Evolutionary conservation across 306 rosid genomes (phyloP).

Genomic region (Medicago ruthenica): DNA sequence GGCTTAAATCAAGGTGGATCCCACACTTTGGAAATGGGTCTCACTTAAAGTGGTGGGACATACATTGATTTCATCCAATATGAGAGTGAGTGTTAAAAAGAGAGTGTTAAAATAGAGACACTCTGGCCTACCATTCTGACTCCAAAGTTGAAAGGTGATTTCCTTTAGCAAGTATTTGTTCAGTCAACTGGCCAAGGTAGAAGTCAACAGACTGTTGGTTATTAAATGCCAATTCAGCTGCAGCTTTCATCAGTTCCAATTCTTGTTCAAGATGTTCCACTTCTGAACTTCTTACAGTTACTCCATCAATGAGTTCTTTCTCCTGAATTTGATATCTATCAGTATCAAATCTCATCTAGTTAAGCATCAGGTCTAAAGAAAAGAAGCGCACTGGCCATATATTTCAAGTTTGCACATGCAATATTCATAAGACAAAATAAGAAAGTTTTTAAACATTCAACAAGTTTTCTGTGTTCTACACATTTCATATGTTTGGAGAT

Average conservation of each 20-base stretch:
- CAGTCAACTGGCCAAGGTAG: slow-evolving; percentile 61
- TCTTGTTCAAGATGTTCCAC: slow-evolving; percentile 69
- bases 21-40: too few relatives aligned
- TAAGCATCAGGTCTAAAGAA: slow-evolving; percentile 41
- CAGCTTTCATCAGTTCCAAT: slow-evolving; percentile 61
- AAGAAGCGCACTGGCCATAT: slow-evolving; percentile 13
- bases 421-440: slow-evolving; percentile 5
- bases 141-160: slow-evolving; percentile 57
- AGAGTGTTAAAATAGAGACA: neutral
- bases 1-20: too few relatives aligned
- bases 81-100: too few relatives aligned
- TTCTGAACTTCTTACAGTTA: slow-evolving; percentile 49
- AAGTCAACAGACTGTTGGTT: slow-evolving; percentile 62
- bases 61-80: too few relatives aligned
- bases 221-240: slow-evolving; percentile 60
- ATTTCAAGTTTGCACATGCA: slow-evolving; percentile 17
- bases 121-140: slow-evolving; percentile 61
- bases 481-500: slow-evolving; percentile 37
- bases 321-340: slow-evolving; percentile 52
- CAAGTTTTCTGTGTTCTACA: slow-evolving; percentile 22
- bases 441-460: slow-evolving; percentile 10
- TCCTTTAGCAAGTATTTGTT: slow-evolving; percentile 55
- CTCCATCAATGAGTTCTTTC: slow-evolving; percentile 51
- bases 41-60: too few relatives aligned
- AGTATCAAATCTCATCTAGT: slow-evolving; percentile 44